Evolutionary conservation across 2,329 filamentous ascomycete genomes (phyloP), one percentile per base, ranked within the genome.

Genomic region (Ceratocystis ficicola): DNA sequence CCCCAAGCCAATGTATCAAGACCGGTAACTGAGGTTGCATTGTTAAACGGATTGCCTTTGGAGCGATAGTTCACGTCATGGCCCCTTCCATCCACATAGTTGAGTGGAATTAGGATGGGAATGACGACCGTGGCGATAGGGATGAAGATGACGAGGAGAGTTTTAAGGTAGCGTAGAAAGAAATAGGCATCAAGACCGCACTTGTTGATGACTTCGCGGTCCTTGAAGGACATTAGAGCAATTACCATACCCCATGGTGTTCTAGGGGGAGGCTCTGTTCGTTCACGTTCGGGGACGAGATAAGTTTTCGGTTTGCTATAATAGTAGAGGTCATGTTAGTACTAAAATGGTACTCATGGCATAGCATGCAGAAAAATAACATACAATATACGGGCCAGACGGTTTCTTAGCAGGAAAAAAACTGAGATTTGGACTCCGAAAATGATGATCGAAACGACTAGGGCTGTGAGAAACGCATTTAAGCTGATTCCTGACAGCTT

Each of bases 131-230:
- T 70, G 12, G 88, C 85, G 66, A 96, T 85, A 1, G 94, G 91
- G 48, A 95, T 77, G 73, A 99, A 97, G 69, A 99, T 95, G 73
- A 96, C 86, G 55, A 97, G 82, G 4, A 97, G 83, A 74, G 72
- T 82, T 69, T 83, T 83, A 15, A 85, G 82, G 72, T 96, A 99
- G 69, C 95, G 88, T 0, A 99, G 81, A 75, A 99, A 99, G 78
- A 97, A 96, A 77, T 96, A 99, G 72, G 93, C 91, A 73, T 99
- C 94, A 8, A 99, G 83, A 20, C 94, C 94, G 70, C 93, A 96
- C 75, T 96, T 95, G 64, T 93, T 87, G 71, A 99, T 95, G 70
- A 99, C 85, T 70, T 95, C 90, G 12, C 89, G 81, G 68, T 89
- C 82, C 79, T 84, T 74, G 77, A 89, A 77, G 77, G 86, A 74